phyloP scores from a whole-genome alignment of 1,284 basidiomycete genomes.

The Rhodotorula sp. region DNA sequence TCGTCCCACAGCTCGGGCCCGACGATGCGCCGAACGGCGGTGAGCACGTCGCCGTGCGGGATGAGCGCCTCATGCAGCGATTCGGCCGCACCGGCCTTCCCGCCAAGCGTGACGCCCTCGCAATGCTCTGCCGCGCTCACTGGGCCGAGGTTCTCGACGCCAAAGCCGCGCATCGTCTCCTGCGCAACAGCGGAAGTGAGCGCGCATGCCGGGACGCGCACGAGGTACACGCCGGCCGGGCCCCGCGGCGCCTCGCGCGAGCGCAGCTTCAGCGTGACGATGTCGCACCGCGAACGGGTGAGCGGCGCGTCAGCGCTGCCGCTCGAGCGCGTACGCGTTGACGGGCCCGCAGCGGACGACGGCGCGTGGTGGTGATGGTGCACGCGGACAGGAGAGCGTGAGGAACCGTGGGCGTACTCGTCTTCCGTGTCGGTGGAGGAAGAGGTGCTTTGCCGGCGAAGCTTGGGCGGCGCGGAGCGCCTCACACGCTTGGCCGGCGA shows the following conservation, averaged over 20 bases:
- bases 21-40: constrained; percentile 15
- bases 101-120: constrained; percentile 19
- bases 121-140: constrained; percentile 19
- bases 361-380: constrained; percentile 19
- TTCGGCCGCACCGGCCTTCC: background rate
- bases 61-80: constrained; percentile 18
- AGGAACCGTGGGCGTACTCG: background rate
- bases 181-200: constrained; percentile 9
- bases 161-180: constrained; percentile 7
- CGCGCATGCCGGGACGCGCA: constrained; percentile 27
- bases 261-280: constrained; percentile 5
- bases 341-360: background rate
- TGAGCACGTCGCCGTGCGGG: constrained; percentile 21
- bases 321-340: background rate
- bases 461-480: background rate
- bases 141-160: constrained; percentile 17
- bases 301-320: background rate
- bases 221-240: constrained; percentile 4
- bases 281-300: constrained; percentile 27
- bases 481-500: constrained; percentile 9
- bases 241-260: background rate
- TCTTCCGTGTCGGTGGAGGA: background rate
- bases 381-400: background rate
- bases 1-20: constrained; percentile 30
- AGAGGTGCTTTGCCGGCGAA: background rate